Conservation (phyloP, 495 filamentous ascomycete species). For the Aspergillus saccharolyticus region DNA sequence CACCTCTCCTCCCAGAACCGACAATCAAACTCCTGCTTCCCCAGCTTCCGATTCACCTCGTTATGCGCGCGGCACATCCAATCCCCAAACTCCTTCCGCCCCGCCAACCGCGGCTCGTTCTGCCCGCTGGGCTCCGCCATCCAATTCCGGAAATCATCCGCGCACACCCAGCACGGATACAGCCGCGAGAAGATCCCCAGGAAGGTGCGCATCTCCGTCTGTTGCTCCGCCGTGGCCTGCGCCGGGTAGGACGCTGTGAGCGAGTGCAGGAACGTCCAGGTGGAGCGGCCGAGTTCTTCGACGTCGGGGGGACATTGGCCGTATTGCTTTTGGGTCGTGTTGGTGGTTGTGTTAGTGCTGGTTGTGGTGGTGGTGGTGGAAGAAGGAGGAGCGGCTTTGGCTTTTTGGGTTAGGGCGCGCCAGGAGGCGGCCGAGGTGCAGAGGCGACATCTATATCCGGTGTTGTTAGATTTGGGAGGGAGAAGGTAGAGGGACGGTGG, state of each 20-base stretch:
- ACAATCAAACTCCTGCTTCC: constrained; percentile 91
- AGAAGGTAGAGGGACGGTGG: not conserved
- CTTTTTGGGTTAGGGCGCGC: constrained; percentile 59
- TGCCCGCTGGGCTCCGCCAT: constrained; percentile 56
- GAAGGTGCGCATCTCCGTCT: constrained; percentile 72
- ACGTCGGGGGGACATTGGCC: constrained; percentile 56
- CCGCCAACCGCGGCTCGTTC: constrained; percentile 63
- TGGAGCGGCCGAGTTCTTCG: constrained; percentile 72
- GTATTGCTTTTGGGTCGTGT: constrained; percentile 14
- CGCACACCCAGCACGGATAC: constrained; percentile 95
- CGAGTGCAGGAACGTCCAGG: constrained; percentile 91
- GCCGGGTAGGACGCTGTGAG: constrained; percentile 83
- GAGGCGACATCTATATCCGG: constrained; percentile 66
- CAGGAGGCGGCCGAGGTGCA: constrained; percentile 76
- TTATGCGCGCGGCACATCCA: constrained; percentile 99
- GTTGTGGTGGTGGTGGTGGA: constrained; percentile 18
- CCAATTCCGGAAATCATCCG: constrained; percentile 83
- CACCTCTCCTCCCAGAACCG: constrained; percentile 88
- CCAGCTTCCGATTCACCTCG: constrained; percentile 90
- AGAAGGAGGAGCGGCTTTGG: constrained; percentile 25
- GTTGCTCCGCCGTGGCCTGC: constrained; percentile 56
- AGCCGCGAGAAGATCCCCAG: constrained; percentile 71
- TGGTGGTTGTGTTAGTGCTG: constrained; percentile 11
- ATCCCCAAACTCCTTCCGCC: constrained; percentile 69
- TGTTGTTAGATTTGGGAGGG: not conserved